Conservation (phyloP, 2,329 filamentous ascomycete species). For the Raffaelea ambrosiae region DNA sequence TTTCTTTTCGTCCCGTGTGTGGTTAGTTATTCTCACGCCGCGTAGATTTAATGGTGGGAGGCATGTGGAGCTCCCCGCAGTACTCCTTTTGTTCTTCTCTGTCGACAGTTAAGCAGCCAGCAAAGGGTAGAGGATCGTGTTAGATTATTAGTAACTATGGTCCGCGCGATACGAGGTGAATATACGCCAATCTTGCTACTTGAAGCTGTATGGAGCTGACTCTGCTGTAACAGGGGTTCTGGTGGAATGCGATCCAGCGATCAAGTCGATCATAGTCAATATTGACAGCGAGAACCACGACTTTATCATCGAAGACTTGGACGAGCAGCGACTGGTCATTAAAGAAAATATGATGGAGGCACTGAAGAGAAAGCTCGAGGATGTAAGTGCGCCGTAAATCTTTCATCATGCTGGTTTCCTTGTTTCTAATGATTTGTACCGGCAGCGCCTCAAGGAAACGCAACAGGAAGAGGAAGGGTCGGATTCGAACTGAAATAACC, state of each 20-base stretch:
- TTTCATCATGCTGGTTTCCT: not conserved
- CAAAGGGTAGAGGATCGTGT: too few species aligned
- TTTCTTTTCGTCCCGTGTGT: too few species aligned
- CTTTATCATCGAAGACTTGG: conserved; percentile 72
- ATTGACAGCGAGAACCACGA: conserved; percentile 64
- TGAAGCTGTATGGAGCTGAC: too few species aligned
- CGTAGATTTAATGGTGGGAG: too few species aligned
- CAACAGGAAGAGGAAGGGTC: conserved; percentile 21
- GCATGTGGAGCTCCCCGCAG: too few species aligned
- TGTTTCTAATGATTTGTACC: not conserved
- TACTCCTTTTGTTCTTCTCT: too few species aligned
- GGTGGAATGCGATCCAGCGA: conserved; percentile 76
- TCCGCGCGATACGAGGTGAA: too few species aligned
- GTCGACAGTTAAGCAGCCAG: too few species aligned
- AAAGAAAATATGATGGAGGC: conserved; percentile 63
- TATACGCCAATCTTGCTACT: too few species aligned
- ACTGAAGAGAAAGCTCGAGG: conserved; percentile 61
- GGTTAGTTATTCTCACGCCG: too few species aligned
- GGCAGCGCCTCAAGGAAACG: conserved; percentile 22
- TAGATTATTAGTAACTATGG: too few species aligned
- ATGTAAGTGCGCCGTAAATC: conserved; percentile 36
- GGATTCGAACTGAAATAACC: conserved; percentile 14
- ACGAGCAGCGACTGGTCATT: conserved; percentile 66
- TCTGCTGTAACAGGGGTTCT: conserved; percentile 64
- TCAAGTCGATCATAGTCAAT: conserved; percentile 76